Conservation (phyloP, 1,284 basidiomycete genomes). For the Heterobasidion irregulare region DNA sequence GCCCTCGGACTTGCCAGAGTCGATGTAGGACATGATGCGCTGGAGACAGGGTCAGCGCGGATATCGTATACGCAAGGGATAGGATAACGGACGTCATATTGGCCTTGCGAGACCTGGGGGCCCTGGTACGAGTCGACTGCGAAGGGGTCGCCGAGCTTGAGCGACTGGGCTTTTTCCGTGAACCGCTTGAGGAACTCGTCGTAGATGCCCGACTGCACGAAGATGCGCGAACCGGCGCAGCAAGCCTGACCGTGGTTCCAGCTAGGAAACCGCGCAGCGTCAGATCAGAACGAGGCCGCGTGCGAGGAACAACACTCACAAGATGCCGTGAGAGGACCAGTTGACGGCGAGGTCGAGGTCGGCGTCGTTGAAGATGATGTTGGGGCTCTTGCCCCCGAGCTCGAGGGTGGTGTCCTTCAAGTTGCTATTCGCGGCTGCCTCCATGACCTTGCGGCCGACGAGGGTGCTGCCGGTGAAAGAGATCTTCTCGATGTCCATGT, state of each 20-base stretch:
- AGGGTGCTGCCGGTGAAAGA: slow-evolving; percentile 75
- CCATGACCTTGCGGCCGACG: slow-evolving; percentile 81
- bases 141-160: slow-evolving; percentile 83
- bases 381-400: slow-evolving; percentile 89
- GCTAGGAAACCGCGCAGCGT: slow-evolving; percentile 21
- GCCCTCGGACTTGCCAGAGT: slow-evolving; percentile 77
- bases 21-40: slow-evolving; percentile 86
- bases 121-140: slow-evolving; percentile 65
- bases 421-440: slow-evolving; percentile 77
- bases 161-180: slow-evolving; percentile 43
- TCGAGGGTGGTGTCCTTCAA: slow-evolving; percentile 89
- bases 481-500: slow-evolving; percentile 64
- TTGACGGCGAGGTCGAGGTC: slow-evolving; percentile 73
- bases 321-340: slow-evolving; percentile 80
- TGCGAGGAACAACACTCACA: slow-evolving; percentile 35
- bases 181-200: slow-evolving; percentile 68
- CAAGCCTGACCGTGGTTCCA: slow-evolving; percentile 83
- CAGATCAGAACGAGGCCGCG: background rate
- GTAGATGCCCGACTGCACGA: slow-evolving; percentile 78
- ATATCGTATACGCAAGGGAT: background rate
- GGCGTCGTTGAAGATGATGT: slow-evolving; percentile 67
- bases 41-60: slow-evolving; percentile 23
- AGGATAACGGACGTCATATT: slow-evolving; percentile 46
- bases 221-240: slow-evolving; percentile 81
- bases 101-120: slow-evolving; percentile 76